Percentiles rank a stretch among this genome's conserved stretches.
These are phyloP conservation scores for Epichloe festucae DNA, from an alignment of 2,329 filamentous ascomycete species.

Conservation along the genomic window DNA sequence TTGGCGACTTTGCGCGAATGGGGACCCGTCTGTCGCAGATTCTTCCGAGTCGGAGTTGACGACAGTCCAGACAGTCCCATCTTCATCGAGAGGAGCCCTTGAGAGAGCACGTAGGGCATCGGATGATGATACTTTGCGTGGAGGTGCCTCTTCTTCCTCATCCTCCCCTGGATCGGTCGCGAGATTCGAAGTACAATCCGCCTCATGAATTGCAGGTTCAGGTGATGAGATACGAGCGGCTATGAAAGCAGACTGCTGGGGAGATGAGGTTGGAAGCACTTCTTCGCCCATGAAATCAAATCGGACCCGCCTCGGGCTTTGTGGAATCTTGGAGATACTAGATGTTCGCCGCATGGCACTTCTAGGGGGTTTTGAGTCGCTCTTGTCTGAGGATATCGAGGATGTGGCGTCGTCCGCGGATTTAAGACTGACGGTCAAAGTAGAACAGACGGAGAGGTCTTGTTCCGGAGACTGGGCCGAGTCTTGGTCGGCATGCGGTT, in stretches of 20 bases:
- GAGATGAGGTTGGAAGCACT: slow-evolving; percentile 46
- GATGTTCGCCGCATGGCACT: slow-evolving; percentile 47
- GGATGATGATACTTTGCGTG: slow-evolving; percentile 43
- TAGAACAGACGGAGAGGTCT: slow-evolving; percentile 20
- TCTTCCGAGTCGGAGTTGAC: slow-evolving; percentile 25
- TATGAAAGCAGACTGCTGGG: slow-evolving; percentile 25
- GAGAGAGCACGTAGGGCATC: slow-evolving; percentile 40
- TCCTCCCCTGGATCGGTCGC: slow-evolving; percentile 27
- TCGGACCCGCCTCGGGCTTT: slow-evolving; percentile 48
- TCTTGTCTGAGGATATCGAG: slow-evolving; percentile 39
- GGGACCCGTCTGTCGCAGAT: slow-evolving; percentile 4
- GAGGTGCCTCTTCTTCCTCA: slow-evolving; percentile 27
- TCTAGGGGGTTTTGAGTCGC: slow-evolving; percentile 35
- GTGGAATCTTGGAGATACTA: slow-evolving; percentile 33
- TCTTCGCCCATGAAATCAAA: slow-evolving; percentile 49
- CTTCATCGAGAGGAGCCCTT: slow-evolving; percentile 34
- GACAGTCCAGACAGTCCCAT: slow-evolving; percentile 35
- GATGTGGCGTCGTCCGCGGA: slow-evolving; percentile 35
- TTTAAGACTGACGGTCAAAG: slow-evolving; percentile 17
- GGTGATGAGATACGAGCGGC: slow-evolving; percentile 15
- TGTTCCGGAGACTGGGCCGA: slow-evolving; percentile 8
- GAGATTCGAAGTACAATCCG: slow-evolving; percentile 19
- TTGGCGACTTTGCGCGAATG: background rate
- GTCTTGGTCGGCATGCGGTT: slow-evolving; percentile 5
- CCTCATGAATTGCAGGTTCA: slow-evolving; percentile 13